phyloP scores from a whole-genome alignment of 441 rosid species.

The Adansonia grandidieri region DNA sequence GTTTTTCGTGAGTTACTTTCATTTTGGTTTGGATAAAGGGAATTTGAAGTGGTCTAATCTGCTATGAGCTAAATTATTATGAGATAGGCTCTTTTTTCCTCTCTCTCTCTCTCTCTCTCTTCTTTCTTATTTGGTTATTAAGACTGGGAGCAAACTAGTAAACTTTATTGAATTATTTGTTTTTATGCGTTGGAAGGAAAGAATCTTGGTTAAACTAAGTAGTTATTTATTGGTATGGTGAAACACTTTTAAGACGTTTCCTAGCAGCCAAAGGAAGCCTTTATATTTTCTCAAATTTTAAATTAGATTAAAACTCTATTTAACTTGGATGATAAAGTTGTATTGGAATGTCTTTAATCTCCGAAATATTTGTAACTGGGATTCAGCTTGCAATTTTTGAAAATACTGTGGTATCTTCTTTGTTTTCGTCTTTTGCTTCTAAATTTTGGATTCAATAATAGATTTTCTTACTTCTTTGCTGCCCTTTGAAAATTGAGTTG shows the following conservation, averaged over 20 bases:
- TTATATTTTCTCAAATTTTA: neutral
- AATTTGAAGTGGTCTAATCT: neutral
- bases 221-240: neutral
- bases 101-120: neutral
- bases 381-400: neutral
- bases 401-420: neutral
- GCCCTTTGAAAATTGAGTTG: neutral
- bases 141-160: neutral
- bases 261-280: neutral
- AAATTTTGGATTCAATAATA: neutral
- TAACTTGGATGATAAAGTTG: neutral
- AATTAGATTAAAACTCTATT: neutral
- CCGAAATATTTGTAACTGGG: neutral
- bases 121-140: neutral
- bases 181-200: neutral
- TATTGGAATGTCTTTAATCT: neutral
- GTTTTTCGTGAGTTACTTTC: neutral
- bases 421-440: conserved; percentile 7
- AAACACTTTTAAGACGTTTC: neutral
- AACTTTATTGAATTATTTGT: neutral
- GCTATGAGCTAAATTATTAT: neutral
- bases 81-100: neutral
- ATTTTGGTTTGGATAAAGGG: neutral
- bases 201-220: neutral
- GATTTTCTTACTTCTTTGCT: neutral